Evolutionary conservation across 495 filamentous ascomycete species (phyloP).

Genomic region (Tuber magnatum): DNA sequence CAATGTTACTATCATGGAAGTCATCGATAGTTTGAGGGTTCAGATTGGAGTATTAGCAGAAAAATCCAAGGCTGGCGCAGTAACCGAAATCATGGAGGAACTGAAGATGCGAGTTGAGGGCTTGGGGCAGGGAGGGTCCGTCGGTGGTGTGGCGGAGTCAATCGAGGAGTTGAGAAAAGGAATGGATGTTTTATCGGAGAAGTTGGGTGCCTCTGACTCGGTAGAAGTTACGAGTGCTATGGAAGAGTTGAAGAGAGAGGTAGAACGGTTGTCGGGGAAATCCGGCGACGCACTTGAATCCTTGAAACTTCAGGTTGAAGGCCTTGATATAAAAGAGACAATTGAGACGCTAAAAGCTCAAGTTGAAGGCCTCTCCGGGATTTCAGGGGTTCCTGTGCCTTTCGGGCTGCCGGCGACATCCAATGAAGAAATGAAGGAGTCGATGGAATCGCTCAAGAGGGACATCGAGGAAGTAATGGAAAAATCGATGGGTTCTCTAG

Average conservation of each 20-base stretch:
- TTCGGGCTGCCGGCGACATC: background rate
- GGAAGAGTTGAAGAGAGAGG: constrained; percentile 43
- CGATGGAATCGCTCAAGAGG: constrained; percentile 31
- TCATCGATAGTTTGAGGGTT: constrained; percentile 20
- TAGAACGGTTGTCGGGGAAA: constrained; percentile 30
- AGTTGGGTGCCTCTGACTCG: constrained; percentile 49
- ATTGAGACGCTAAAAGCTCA: constrained; percentile 31
- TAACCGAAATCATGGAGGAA: constrained; percentile 48
- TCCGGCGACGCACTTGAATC: constrained; percentile 21
- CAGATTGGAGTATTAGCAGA: constrained; percentile 30
- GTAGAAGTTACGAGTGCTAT: constrained; percentile 46
- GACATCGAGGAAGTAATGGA: constrained; percentile 31
- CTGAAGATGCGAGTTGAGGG: constrained; percentile 30
- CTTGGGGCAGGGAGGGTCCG: constrained; percentile 14
- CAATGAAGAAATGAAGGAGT: constrained; percentile 32
- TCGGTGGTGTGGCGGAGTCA: constrained; percentile 14
- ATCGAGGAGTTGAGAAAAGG: constrained; percentile 26
- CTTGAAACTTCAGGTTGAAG: constrained; percentile 24
- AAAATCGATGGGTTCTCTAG: constrained; percentile 25
- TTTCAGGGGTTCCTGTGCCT: constrained; percentile 16
- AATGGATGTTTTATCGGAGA: constrained; percentile 45
- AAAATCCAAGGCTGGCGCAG: constrained; percentile 51
- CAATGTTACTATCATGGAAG: constrained; percentile 21
- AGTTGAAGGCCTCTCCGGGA: constrained; percentile 27
- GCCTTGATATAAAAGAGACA: constrained; percentile 24